A percentile compares a stretch with the other conserved stretches of the same genome.
Conservation (phyloP, 305 asterid genomes). For the Fraxinus nigra region DNA sequence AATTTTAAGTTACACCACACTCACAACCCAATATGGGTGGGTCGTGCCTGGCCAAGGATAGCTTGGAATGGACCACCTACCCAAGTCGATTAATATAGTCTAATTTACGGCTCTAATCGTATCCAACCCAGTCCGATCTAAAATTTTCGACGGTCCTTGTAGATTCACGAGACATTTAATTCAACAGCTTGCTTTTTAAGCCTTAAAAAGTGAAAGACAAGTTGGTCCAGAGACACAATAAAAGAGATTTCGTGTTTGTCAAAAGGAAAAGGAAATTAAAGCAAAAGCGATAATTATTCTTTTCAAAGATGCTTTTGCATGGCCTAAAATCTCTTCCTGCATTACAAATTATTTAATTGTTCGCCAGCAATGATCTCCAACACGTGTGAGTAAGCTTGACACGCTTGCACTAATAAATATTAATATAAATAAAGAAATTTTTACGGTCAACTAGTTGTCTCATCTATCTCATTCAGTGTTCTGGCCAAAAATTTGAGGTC, state of each 20-base stretch:
- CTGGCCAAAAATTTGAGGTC: neutral
- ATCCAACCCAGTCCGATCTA: neutral
- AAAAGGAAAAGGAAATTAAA: conserved; percentile 47
- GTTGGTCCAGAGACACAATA: conserved; percentile 34
- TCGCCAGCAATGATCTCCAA: conserved; percentile 3
- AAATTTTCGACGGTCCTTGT: neutral
- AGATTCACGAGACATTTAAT: neutral
- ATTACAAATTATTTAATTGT: conserved; percentile 12
- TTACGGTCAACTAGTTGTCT: neutral
- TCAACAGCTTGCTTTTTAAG: conserved; percentile 22
- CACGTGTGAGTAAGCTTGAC: neutral
- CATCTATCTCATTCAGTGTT: neutral
- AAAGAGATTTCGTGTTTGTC: conserved; percentile 36
- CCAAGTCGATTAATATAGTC: neutral
- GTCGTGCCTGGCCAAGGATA: neutral
- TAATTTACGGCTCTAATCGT: neutral
- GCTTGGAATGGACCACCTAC: neutral
- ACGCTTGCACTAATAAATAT: neutral
- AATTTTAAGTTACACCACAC: neutral
- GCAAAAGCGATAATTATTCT: conserved; percentile 32
- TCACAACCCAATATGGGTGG: neutral
- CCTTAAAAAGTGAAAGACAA: conserved; percentile 34
- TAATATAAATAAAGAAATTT: neutral
- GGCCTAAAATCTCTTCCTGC: conserved; percentile 26
- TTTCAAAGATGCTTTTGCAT: conserved; percentile 44